These are phyloP conservation scores for Globisporangium abappressorium DNA, from an alignment of 352 stramenopile species.

Conservation along the genomic window DNA sequence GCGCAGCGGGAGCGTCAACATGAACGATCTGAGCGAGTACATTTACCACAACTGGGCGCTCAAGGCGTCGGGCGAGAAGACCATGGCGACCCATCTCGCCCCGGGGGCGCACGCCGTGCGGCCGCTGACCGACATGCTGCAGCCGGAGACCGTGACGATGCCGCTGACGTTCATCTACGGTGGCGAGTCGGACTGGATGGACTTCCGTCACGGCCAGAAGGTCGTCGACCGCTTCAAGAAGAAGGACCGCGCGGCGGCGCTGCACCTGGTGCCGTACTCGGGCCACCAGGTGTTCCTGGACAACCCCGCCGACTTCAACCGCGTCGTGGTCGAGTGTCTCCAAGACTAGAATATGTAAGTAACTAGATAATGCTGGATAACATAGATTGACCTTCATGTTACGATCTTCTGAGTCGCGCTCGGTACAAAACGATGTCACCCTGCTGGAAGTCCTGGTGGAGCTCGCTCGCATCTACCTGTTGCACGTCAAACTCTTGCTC, in stretches of 20 bases:
- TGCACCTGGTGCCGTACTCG: conserved; percentile 61
- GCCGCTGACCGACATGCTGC: conserved; percentile 60
- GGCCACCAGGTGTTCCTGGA: conserved; percentile 86
- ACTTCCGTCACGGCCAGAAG: conserved; percentile 60
- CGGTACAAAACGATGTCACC: conserved; percentile 65
- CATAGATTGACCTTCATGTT: background rate
- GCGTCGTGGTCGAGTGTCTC: conserved; percentile 46
- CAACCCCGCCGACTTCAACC: conserved; percentile 72
- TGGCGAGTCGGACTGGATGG: conserved; percentile 84
- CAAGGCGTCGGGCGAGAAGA: conserved; percentile 68
- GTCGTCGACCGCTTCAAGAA: conserved; percentile 61
- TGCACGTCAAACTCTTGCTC: conserved; percentile 45
- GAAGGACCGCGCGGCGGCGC: conserved; percentile 28
- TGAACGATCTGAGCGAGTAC: conserved; percentile 68
- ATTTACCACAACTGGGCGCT: conserved; percentile 87
- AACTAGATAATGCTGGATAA: background rate
- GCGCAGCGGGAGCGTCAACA: conserved; percentile 57
- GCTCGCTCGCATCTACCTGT: conserved; percentile 33
- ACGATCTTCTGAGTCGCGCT: conserved; percentile 27
- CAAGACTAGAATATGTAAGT: background rate
- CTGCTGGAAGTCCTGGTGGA: conserved; percentile 68
- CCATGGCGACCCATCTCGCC: conserved; percentile 72
- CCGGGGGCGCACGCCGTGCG: conserved; percentile 65
- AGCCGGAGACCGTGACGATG: conserved; percentile 63
- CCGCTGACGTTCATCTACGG: conserved; percentile 83